A percentile compares a stretch with the other conserved stretches of the same genome.
Conservation (phyloP, 2,329 filamentous ascomycete species). For the Trichocomaceae sp. region DNA sequence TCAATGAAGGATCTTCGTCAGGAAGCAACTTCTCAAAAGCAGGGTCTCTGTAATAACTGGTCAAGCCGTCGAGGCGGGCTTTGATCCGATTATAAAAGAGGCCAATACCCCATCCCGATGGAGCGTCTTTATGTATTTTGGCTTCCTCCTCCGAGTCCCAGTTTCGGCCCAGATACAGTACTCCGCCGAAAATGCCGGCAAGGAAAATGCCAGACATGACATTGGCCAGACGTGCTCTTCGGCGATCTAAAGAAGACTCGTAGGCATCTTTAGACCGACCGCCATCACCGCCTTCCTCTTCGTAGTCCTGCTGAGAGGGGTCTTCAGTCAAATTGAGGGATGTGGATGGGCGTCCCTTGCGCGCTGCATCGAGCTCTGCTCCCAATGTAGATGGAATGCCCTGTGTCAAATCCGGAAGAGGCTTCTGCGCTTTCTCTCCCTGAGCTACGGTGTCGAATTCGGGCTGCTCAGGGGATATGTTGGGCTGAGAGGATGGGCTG, state of each 20-base stretch:
- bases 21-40: constrained; percentile 88
- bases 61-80: constrained; percentile 66
- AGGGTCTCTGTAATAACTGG: constrained; percentile 93
- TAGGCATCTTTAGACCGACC: constrained; percentile 72
- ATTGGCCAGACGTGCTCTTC: constrained; percentile 68
- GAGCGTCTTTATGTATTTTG: constrained; percentile 60
- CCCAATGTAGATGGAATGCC: constrained; percentile 89
- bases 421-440: constrained; percentile 32
- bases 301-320: constrained; percentile 39
- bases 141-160: constrained; percentile 75
- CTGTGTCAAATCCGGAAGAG: constrained; percentile 84
- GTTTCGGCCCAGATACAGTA: constrained; percentile 75
- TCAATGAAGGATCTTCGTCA: constrained; percentile 63
- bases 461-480: constrained; percentile 28
- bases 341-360: constrained; percentile 32
- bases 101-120: constrained; percentile 68
- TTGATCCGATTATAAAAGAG: constrained; percentile 76
- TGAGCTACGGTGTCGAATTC: constrained; percentile 34
- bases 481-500: constrained; percentile 18
- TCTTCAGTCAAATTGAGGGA: constrained; percentile 50
- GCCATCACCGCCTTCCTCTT: constrained; percentile 48
- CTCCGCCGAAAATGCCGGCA: constrained; percentile 49
- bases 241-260: constrained; percentile 81
- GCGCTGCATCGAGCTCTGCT: constrained; percentile 57
- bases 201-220: constrained; percentile 62